Percentiles rank a stretch among this genome's conserved stretches.
phyloP scores from a whole-genome alignment of 1,139 yeast species.

The Lodderomyces metapsilosis region DNA sequence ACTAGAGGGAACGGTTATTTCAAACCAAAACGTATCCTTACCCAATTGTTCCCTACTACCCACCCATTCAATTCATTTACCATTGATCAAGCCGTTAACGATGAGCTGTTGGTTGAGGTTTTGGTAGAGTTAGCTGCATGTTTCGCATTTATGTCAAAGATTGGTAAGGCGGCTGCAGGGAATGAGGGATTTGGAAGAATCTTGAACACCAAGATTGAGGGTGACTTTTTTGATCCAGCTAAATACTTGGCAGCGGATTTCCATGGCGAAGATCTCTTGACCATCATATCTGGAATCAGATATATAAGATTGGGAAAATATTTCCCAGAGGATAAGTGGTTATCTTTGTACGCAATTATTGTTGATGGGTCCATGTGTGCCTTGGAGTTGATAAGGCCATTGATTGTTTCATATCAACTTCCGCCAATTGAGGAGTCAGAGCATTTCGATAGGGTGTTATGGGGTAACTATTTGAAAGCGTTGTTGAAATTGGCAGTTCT shows the following conservation, averaged over 20 bases:
- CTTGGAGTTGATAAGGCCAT: conserved; percentile 57
- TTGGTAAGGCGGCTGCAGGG: conserved; percentile 49
- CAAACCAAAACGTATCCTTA: conserved; percentile 61
- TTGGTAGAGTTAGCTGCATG: conserved; percentile 66
- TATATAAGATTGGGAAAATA: conserved; percentile 56
- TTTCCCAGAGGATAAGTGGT: conserved; percentile 69
- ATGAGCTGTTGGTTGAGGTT: conserved; percentile 69
- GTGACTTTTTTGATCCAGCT: conserved; percentile 34
- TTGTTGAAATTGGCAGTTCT: conserved; percentile 53
- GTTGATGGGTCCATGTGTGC: conserved; percentile 60
- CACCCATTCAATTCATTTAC: conserved; percentile 67
- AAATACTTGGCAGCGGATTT: conserved; percentile 35
- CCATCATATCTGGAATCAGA: conserved; percentile 55
- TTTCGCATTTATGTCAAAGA: conserved; percentile 55
- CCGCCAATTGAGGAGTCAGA: conserved; percentile 54
- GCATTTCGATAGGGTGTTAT: conserved; percentile 50
- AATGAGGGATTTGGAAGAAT: conserved; percentile 39
- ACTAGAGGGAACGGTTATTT: conserved; percentile 52
- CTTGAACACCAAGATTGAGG: conserved; percentile 23
- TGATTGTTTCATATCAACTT: conserved; percentile 52
- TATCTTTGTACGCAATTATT: conserved; percentile 62
- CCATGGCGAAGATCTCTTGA: conserved; percentile 42
- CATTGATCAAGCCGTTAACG: conserved; percentile 73
- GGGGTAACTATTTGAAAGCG: conserved; percentile 66
- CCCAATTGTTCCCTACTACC: conserved; percentile 63